Evolutionary conservation across 169 alveolate genomes (phyloP).

Genomic region (Plasmodium berghei): DNA sequence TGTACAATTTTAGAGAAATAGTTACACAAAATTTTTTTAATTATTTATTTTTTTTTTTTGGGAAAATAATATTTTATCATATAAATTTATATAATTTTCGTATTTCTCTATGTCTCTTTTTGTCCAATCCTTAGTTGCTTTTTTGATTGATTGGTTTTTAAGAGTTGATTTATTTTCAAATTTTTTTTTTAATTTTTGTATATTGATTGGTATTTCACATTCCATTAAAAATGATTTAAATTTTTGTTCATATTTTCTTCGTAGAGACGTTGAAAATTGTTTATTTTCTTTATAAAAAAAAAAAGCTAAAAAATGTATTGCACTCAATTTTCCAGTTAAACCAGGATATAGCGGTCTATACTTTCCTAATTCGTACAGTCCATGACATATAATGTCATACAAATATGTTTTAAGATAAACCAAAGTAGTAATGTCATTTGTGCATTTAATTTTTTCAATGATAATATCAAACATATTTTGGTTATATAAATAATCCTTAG

Average conservation of each 20-base stretch:
- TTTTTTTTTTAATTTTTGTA: slow-evolving; percentile 45
- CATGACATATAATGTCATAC: slow-evolving; percentile 62
- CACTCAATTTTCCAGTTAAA: slow-evolving; percentile 41
- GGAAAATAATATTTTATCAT: slow-evolving; percentile 47
- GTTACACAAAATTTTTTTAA: too few relatives aligned
- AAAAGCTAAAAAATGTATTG: slow-evolving; percentile 69
- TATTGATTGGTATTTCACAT: slow-evolving; percentile 68
- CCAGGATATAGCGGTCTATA: slow-evolving; percentile 70
- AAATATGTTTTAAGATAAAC: slow-evolving; percentile 64
- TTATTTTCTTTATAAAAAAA: slow-evolving; percentile 67
- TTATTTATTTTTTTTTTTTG: not conserved
- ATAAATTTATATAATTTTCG: slow-evolving; percentile 20
- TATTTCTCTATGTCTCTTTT: slow-evolving; percentile 57
- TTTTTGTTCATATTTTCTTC: slow-evolving; percentile 32
- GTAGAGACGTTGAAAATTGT: slow-evolving; percentile 44
- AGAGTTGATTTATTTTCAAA: slow-evolving; percentile 21
- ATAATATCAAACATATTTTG: slow-evolving; percentile 65
- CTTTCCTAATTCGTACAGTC: slow-evolving; percentile 50
- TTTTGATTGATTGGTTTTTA: slow-evolving; percentile 33
- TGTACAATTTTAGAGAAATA: too few relatives aligned
- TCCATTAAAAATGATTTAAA: slow-evolving; percentile 44
- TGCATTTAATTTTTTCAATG: slow-evolving; percentile 41
- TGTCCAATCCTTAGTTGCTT: slow-evolving; percentile 64
- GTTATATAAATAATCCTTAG: slow-evolving; percentile 36
- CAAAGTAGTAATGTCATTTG: slow-evolving; percentile 63